Percentiles rank a stretch among this genome's conserved stretches.
Conservation (phyloP, 768 basidiomycete species). For the Rhodotorula taiwanensis region DNA sequence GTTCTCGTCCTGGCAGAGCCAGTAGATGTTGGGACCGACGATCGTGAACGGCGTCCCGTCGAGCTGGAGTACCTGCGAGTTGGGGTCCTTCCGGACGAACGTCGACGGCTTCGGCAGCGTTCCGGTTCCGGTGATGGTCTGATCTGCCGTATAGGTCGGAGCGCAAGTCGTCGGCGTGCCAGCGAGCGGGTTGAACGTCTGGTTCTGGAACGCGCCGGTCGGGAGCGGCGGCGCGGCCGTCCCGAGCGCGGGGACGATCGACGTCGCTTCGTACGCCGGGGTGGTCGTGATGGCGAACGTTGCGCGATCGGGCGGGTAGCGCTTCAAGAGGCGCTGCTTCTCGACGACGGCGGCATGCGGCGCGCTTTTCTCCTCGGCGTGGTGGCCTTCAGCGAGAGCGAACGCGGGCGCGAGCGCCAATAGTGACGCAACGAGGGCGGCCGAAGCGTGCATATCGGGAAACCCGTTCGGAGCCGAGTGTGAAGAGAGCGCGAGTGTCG, state of each 20-base stretch:
- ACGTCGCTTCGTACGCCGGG: not conserved
- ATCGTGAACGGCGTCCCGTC: not conserved
- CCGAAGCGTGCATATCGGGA: no score
- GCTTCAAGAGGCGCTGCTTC: not conserved
- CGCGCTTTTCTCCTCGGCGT: no score
- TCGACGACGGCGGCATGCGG: not conserved
- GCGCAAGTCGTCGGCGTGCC: slow-evolving; percentile 21
- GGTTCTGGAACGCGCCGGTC: not conserved
- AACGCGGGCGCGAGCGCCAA: no score
- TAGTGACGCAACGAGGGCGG: no score
- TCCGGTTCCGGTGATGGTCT: slow-evolving; percentile 28
- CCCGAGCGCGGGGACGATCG: not conserved
- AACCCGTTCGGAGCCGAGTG: no score
- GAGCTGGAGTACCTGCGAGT: not conserved
- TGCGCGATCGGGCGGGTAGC: slow-evolving; percentile 14
- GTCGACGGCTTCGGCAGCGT: slow-evolving; percentile 22
- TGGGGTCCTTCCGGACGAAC: slow-evolving; percentile 7
- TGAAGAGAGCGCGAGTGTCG: no score
- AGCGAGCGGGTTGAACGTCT: slow-evolving; percentile 6
- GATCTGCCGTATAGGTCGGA: slow-evolving; percentile 3
- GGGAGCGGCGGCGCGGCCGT: not conserved
- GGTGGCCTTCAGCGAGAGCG: no score
- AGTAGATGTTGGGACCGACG: slow-evolving; percentile 36
- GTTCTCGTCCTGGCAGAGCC: slow-evolving; percentile 38
- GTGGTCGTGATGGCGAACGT: slow-evolving; percentile 3